Conservation (phyloP, 1,284 basidiomycete species). For the Irpex sp. region DNA sequence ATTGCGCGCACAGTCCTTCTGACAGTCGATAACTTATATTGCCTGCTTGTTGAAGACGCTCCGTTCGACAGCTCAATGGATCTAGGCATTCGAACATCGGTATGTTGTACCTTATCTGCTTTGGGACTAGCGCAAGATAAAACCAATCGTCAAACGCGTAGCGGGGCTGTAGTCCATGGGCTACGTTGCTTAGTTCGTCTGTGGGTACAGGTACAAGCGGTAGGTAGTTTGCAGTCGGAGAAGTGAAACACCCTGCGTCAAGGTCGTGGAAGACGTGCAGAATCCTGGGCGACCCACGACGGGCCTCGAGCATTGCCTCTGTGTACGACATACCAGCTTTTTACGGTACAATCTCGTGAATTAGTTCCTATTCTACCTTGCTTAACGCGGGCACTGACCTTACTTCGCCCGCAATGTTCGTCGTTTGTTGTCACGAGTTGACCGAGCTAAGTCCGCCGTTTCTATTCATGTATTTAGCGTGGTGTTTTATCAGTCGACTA, state of each 20-base stretch:
- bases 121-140: neutral
- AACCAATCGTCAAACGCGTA: neutral
- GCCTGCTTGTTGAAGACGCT: no score
- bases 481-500: no score
- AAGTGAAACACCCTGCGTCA: neutral
- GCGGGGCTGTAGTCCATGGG: neutral
- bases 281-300: neutral
- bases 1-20: neutral
- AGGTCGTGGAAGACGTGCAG: neutral
- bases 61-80: no score
- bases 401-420: no score
- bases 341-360: no score
- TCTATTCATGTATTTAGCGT: no score
- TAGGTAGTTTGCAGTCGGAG: neutral
- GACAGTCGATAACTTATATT: neutral
- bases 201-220: neutral
- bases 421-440: no score
- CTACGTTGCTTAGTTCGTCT: neutral
- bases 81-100: no score
- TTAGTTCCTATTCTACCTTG: no score
- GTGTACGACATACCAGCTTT: no score
- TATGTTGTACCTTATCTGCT: neutral
- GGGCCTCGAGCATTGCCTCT: neutral
- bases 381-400: no score
- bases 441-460: no score